A percentile compares a stretch with the other conserved stretches of the same genome.
Conservation (phyloP, 2,329 filamentous ascomycete species). For the Alternaria tenuissima region DNA sequence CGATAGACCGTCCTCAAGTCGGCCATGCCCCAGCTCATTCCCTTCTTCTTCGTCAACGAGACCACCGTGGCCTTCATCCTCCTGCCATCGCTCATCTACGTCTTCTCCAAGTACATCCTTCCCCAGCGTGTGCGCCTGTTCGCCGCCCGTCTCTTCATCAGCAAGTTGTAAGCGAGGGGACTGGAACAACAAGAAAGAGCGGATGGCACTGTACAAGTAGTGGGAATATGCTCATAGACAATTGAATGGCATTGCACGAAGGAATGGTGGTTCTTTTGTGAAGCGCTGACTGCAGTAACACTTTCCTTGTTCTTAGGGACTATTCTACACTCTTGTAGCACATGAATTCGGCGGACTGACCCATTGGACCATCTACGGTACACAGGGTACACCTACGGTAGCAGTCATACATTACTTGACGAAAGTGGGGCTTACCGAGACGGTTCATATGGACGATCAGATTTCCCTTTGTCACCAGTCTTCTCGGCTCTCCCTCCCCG, state of each 20-base stretch:
- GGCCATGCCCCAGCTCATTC: conserved; percentile 56
- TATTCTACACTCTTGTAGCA: background rate
- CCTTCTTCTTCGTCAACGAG: conserved; percentile 58
- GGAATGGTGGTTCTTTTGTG: background rate
- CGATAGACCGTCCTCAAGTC: conserved; percentile 51
- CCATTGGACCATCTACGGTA: background rate
- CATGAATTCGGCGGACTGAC: background rate
- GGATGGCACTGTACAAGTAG: conserved; percentile 44
- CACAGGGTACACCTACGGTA: background rate
- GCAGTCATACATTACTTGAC: background rate
- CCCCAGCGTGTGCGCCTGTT: conserved; percentile 53
- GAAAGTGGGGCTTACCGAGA: background rate
- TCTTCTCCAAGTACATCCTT: conserved; percentile 56
- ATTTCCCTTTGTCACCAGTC: background rate
- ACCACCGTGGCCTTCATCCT: conserved; percentile 53
- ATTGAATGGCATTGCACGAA: conserved; percentile 37
- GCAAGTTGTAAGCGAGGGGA: conserved; percentile 50
- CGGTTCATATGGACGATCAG: background rate
- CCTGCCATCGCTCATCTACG: conserved; percentile 54
- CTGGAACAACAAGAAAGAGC: conserved; percentile 6
- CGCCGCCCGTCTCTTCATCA: conserved; percentile 55
- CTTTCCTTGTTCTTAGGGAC: background rate
- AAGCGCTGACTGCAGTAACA: background rate
- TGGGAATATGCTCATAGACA: conserved; percentile 47
- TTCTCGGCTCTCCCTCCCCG: background rate